Percentiles rank a stretch among this genome's conserved stretches.
Conservation (phyloP, 2,329 filamentous ascomycete genomes). For the Colletotrichum ledebouriae region DNA sequence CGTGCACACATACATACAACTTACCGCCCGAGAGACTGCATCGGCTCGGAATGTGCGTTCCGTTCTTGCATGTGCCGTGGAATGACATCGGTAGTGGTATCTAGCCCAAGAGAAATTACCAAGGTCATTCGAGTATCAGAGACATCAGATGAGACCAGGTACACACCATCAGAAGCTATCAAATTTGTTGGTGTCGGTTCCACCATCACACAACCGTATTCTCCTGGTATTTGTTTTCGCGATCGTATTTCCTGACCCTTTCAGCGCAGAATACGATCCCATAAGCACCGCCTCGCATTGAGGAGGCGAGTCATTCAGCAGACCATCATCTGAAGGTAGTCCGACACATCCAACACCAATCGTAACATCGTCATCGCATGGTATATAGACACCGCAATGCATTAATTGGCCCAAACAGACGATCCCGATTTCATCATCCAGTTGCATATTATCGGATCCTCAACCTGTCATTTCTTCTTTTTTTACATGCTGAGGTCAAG, state of each 20-base stretch:
- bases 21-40: not conserved
- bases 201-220: not conserved
- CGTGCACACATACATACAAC: not conserved
- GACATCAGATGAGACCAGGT: conserved; percentile 37
- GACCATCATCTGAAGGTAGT: conserved; percentile 20
- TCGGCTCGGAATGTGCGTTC: conserved; percentile 7
- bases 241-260: not conserved
- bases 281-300: conserved; percentile 7
- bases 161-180: conserved; percentile 16
- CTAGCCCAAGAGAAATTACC: not conserved
- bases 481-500: not conserved
- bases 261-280: not conserved
- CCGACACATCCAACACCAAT: conserved; percentile 11
- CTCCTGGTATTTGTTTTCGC: conserved; percentile 8
- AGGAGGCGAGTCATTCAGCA: conserved; percentile 25
- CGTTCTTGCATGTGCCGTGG: not conserved
- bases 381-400: not conserved
- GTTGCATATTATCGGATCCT: not conserved
- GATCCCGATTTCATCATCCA: conserved; percentile 30
- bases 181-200: conserved; percentile 1
- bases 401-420: not conserved
- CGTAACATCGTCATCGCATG: conserved; percentile 28
- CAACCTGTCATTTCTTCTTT: not conserved
- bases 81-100: conserved; percentile 24
- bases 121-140: conserved; percentile 28